Evolutionary conservation across 495 filamentous ascomycete species (phyloP), one percentile per base, ranked within the genome.

Genomic region (Bacidia rubella): DNA sequence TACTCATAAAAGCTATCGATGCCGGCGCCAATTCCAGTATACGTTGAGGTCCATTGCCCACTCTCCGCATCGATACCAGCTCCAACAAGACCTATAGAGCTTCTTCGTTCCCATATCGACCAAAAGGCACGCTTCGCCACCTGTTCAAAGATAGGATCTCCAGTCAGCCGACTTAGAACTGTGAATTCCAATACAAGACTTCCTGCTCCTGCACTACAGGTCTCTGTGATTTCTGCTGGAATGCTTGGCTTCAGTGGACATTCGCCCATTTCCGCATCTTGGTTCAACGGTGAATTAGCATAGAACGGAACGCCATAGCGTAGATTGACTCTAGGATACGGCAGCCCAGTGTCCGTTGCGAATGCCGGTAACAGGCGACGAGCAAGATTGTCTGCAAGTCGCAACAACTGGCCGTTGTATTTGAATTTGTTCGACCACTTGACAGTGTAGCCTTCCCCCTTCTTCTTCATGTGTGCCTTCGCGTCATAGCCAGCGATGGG

Each of bases 1-100:
- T 98, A 98, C 69, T 98, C 92, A 60, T 90, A 97, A 68, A 97
- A 98, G 68, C 89, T 95, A 65, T 97, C 92, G 57, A 93, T 84
- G 17, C 92, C 93, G 1, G 92, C 92, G 35, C 92, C 92, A 60
- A 98, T 90, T 15, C 93, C 92, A 20, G 90, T 78, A 62, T 83
- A 89, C 5, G 87, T 76, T 25, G 82, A 82, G 48, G 90, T 82
- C 92, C 92, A 98, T 54, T 85, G 76, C 0, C 92, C 92, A 25
- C 77, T 83, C 60, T 98, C 92, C 7, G 85, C 86, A 70, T 97
- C 90, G 52, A 98, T 84, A 3, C 90, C 89, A 52, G 87, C 82
- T 2, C 90, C 92, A 56, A 98, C 78, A n/a, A 98, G 73, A 1
- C 85, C 89, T 55, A 90, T 83, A 24, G 80, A 74, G 64, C 87